These are phyloP conservation scores for Bombardia bombarda DNA, from an alignment of 495 filamentous ascomycete genomes.

Conservation along the genomic window DNA sequence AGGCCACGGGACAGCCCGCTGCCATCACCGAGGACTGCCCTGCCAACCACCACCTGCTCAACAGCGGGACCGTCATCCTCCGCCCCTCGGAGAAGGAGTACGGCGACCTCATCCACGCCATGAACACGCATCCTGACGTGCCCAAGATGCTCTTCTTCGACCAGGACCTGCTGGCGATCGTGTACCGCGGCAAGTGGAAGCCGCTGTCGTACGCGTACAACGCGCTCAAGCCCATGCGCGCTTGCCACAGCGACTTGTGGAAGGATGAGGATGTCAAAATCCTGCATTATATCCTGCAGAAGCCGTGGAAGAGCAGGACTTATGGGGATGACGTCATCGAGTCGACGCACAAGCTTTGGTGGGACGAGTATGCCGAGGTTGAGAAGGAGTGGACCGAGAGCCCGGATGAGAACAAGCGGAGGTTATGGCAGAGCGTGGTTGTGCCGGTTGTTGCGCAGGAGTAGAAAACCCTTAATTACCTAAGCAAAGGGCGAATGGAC, in stretches of 20 bases:
- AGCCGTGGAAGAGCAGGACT: slow-evolving; percentile 30
- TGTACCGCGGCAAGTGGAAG: slow-evolving; percentile 30
- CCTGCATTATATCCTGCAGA: slow-evolving; percentile 31
- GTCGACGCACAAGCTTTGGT: slow-evolving; percentile 31
- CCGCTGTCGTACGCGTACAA: slow-evolving; percentile 31
- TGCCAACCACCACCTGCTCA: slow-evolving; percentile 32
- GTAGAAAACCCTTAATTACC: too few relatives aligned
- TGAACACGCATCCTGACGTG: slow-evolving; percentile 35
- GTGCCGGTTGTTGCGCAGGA: slow-evolving; percentile 32
- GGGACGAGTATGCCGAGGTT: slow-evolving; percentile 26
- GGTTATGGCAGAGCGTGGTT: slow-evolving; percentile 27
- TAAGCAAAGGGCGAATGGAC: too few relatives aligned
- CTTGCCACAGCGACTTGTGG: slow-evolving; percentile 25
- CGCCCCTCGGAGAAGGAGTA: slow-evolving; percentile 24
- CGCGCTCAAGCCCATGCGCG: slow-evolving; percentile 32
- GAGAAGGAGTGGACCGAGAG: slow-evolving; percentile 28
- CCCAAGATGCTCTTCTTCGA: slow-evolving; percentile 34
- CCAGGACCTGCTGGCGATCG: slow-evolving; percentile 31
- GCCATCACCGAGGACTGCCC: slow-evolving; percentile 22
- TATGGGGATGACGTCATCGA: slow-evolving; percentile 26
- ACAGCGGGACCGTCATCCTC: slow-evolving; percentile 31
- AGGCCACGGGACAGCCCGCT: slow-evolving; percentile 25
- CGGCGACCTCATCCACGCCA: slow-evolving; percentile 26
- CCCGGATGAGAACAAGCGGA: slow-evolving; percentile 17
- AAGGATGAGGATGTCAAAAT: slow-evolving; percentile 27